Evolutionary conservation across 164 flowering plant genomes (phyloP).

Genomic region (Umbilicus rupestris): DNA sequence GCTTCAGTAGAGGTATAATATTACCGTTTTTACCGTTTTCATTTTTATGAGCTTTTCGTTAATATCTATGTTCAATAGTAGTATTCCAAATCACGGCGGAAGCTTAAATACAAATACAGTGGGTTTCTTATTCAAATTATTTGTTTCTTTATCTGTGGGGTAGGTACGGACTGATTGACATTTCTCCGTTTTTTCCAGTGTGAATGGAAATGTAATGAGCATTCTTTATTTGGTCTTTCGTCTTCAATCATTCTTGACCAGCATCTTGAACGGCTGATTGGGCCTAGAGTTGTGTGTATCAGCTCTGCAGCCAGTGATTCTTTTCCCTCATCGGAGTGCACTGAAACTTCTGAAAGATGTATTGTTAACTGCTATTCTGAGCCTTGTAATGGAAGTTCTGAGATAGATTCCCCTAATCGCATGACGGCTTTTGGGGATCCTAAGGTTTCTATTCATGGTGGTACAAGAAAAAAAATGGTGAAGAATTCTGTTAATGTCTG

Average conservation of each 20-base stretch:
- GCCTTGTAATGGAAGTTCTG: constrained; percentile 12
- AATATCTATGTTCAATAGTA: neutral
- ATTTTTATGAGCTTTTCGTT: neutral
- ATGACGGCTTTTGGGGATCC: constrained; percentile 11
- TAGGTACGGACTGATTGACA: constrained; percentile 9
- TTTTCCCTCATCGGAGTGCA: constrained; percentile 15
- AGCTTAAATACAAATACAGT: neutral
- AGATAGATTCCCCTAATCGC: constrained; percentile 13
- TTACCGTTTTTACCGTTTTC: neutral
- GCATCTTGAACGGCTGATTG: constrained; percentile 75
- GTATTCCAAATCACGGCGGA: neutral
- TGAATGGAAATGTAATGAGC: neutral
- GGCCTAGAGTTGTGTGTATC: constrained; percentile 27
- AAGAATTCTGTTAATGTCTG: neutral
- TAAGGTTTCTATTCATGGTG: neutral
- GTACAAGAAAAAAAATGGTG: neutral
- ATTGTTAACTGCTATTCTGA: neutral
- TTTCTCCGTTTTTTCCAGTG: neutral
- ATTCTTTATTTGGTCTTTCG: constrained; percentile 36
- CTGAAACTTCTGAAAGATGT: constrained; percentile 14
- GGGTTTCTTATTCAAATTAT: neutral
- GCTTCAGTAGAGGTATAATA: constrained; percentile 46
- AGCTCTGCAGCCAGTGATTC: constrained; percentile 26
- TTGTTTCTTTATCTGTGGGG: neutral
- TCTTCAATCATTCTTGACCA: constrained; percentile 53